These are phyloP conservation scores for Thraustochytrium sp. DNA, from an alignment of 352 stramenopile genomes.

Conservation along the genomic window DNA sequence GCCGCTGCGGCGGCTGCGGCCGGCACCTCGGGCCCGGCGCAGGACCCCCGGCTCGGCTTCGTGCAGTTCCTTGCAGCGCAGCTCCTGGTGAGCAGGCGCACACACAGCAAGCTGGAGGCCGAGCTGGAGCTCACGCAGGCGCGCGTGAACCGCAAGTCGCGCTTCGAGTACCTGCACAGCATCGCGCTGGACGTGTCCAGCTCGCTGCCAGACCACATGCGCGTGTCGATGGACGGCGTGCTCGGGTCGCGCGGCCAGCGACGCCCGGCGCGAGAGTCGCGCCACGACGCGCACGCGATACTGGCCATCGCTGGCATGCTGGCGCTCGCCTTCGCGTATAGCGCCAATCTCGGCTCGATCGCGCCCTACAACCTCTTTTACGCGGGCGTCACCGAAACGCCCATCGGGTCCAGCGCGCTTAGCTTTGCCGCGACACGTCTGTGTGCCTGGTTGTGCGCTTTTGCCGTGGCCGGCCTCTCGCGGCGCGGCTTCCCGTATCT, in stretches of 20 bases:
- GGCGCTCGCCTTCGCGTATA: neutral
- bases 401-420: neutral
- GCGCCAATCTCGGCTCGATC: neutral
- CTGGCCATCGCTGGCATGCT: neutral
- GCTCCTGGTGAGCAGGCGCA: neutral
- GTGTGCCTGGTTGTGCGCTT: neutral
- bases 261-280: neutral
- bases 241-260: too few relatives aligned
- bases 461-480: neutral
- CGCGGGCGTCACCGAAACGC: neutral
- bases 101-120: neutral
- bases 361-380: conserved; percentile 14
- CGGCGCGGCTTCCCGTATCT: neutral
- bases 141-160: neutral
- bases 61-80: neutral
- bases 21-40: neutral
- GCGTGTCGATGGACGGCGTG: too few relatives aligned
- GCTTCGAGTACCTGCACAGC: neutral
- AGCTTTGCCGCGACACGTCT: neutral
- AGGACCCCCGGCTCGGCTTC: neutral
- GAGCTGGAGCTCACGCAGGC: neutral
- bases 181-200: neutral
- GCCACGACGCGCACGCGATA: too few relatives aligned
- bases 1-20: too few relatives aligned
- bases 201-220: too few relatives aligned